Base-by-base conservation (phyloP, 1,284 basidiomycete genomes). In the Wolfiporia cocos region DNA sequence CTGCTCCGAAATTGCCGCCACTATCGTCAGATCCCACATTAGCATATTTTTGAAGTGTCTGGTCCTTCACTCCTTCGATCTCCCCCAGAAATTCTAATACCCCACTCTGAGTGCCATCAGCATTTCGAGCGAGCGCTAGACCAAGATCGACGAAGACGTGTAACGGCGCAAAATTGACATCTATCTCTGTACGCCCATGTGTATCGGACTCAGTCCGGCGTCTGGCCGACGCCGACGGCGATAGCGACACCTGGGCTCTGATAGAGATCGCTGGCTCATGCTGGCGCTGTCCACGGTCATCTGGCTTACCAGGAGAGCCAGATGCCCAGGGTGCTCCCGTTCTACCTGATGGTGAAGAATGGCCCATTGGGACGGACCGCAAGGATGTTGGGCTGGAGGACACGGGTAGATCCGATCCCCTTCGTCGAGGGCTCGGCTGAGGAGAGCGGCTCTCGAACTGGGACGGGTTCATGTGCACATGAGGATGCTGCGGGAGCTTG, bases 111-210 rank as follows among this genome's bases (percentile, higher is more conserved):
- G 52, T 63, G 2, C 46, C 63, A 42, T 29, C 55, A 53, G 35
- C 58, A 41, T 52, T 70, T 41, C 51, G 67, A 41, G 59, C 68
- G 51, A 67, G 64, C 36, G 62, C 65, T 51, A 56, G 57, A 26
- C 69, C 74, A n/a, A 89, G 64, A 57, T 93, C 89, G 23, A 87
- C 43, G 55, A 90, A 89, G 11, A 86, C 34, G 54, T 91, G 89
- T 5, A 91, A 52, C 2, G 88, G 81, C 2, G 69, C 65, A 4
- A 85, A 43, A 15, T 65, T 56, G 32, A 76, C 49, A 22, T 70
- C 64, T 5, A 73, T 41, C 9, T 62, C 10, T 37, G 34, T 28
- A 14, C 26, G 26, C 26, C 26, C 26, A 9, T 28, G 39, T 24
- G 37, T 17, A 19, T 46, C 6, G 40, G 37, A 12, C 34, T 32